Base-by-base conservation (phyloP, 2,329 filamentous ascomycete species). In the Colletotrichum phormii region DNA sequence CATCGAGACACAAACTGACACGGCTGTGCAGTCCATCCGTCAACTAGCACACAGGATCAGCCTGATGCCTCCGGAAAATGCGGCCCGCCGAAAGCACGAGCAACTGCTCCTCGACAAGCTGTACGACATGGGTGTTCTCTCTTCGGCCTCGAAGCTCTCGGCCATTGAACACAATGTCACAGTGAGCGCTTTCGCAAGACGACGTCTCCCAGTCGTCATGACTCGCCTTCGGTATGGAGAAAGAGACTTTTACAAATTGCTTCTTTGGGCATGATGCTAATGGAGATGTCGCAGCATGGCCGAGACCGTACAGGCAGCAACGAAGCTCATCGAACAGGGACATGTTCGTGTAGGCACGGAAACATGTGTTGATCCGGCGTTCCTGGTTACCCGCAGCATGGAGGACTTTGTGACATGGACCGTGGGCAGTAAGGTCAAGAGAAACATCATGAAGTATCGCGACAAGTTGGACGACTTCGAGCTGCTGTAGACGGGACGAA, bases 321-420 rank as follows among this genome's bases (percentile, higher is more conserved):
- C 91, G 8, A 95, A 94, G 77, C 93, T 98, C 83, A 93, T 98
- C 71, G 96, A 98, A 86, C 95, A 98, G 80, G 96, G 96, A 7
- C 95, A 98, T 81, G 95, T 98, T 4, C 88, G 96, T 60, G 95
- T 98, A 1, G 96, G 96, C 13, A 95, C 95, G 0, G 95, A 98
- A 80, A 93, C 95, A 1, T 89, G 98, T 31, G 97, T 94, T 2
- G 96, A 98, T 81, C 92, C 95, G 33, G 95, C 95, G 0, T 98
- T 95, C 79, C 83, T 98, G 65, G 95, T 98, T 8, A 97, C 94
- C 49, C 88, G 95, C 76, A 94, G 91, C 74, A 94, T 97, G 89
- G 96, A 98, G 84, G 96, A 98, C 84, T 98, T 97, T 81, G 93
- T 98, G 22, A 98, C 96, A 0, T 98, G 96, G 96, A 93, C 96